Conservation (phyloP, 2,329 filamentous ascomycete species). For the Arthrinium phaeospermum region DNA sequence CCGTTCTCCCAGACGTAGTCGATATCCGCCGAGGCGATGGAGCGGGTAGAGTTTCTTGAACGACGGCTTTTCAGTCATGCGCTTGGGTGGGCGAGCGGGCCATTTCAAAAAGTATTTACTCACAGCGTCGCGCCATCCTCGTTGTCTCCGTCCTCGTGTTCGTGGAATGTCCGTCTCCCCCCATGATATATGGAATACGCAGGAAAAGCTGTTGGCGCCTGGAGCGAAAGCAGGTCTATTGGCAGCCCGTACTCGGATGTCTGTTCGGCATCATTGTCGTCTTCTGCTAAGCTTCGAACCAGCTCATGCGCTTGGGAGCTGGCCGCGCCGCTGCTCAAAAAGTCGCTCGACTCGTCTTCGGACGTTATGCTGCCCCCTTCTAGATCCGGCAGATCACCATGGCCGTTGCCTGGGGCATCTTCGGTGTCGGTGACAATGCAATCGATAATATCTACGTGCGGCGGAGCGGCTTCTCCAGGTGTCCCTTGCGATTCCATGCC, state of each 20-base stretch:
- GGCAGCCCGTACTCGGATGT: slow-evolving; percentile 23
- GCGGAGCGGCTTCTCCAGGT: background rate
- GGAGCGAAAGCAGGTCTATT: slow-evolving; percentile 50
- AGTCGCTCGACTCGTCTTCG: slow-evolving; percentile 31
- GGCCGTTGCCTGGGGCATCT: background rate
- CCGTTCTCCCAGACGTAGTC: slow-evolving; percentile 65
- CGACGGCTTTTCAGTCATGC: slow-evolving; percentile 8
- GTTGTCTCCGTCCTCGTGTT: slow-evolving; percentile 11
- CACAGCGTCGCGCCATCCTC: slow-evolving; percentile 47
- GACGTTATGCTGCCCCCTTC: slow-evolving; percentile 15
- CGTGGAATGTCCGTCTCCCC: background rate
- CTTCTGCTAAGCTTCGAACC: slow-evolving; percentile 29
- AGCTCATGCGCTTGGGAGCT: slow-evolving; percentile 26
- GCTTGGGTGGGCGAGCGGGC: background rate
- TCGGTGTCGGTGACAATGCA: background rate
- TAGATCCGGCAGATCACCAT: slow-evolving; percentile 17
- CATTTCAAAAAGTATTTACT: slow-evolving; percentile 32
- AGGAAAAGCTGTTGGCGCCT: slow-evolving; percentile 47
- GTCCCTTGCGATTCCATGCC: slow-evolving; percentile 9
- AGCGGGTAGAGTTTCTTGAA: slow-evolving; percentile 47
- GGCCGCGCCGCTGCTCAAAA: slow-evolving; percentile 34
- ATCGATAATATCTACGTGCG: background rate
- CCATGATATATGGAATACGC: slow-evolving; percentile 32
- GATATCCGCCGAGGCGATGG: slow-evolving; percentile 56
- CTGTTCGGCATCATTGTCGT: slow-evolving; percentile 32